Percentiles rank a stretch among this genome's conserved stretches.
phyloP scores from a whole-genome alignment of 2,329 filamentous ascomycete genomes.

The Colletotrichum chlorophyti region DNA sequence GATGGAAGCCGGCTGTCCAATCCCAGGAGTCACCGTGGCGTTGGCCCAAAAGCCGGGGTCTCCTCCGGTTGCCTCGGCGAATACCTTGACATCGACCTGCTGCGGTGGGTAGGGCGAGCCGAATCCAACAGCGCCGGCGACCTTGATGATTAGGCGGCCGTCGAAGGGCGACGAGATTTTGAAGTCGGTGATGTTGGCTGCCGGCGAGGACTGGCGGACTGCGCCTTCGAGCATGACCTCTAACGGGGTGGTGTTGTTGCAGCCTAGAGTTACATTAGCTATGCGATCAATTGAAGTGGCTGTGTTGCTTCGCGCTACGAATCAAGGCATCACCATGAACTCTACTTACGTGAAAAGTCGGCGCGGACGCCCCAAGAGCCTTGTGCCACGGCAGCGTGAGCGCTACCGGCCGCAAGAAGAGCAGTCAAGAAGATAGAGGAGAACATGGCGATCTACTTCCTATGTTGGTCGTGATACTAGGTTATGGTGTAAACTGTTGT shows the following conservation, averaged over 20 bases:
- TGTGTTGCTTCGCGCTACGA: background rate
- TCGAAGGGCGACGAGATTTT: background rate
- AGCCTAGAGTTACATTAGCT: background rate
- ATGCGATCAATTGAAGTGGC: background rate
- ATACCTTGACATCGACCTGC: background rate
- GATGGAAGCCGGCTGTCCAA: background rate
- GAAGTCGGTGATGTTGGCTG: slow-evolving; percentile 6
- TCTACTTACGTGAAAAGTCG: slow-evolving; percentile 2
- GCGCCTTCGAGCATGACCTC: slow-evolving; percentile 6
- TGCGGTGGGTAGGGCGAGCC: slow-evolving; percentile 12
- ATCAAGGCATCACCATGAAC: background rate
- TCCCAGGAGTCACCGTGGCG: background rate
- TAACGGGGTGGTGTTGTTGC: background rate
- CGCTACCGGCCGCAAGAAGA: background rate
- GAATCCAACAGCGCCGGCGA: background rate
- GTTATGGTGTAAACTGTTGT: background rate
- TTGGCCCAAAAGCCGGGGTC: slow-evolving; percentile 8
- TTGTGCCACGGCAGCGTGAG: background rate
- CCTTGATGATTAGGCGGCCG: slow-evolving; percentile 2
- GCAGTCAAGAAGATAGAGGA: background rate
- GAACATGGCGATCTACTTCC: background rate
- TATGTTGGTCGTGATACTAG: accelerated
- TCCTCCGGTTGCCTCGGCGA: background rate
- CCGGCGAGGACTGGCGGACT: background rate
- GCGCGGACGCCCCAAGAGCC: slow-evolving; percentile 7